Evolutionary conservation across 768 basidiomycete species (phyloP), one percentile per base, ranked within the genome.

Genomic region (Suillus subaureus): DNA sequence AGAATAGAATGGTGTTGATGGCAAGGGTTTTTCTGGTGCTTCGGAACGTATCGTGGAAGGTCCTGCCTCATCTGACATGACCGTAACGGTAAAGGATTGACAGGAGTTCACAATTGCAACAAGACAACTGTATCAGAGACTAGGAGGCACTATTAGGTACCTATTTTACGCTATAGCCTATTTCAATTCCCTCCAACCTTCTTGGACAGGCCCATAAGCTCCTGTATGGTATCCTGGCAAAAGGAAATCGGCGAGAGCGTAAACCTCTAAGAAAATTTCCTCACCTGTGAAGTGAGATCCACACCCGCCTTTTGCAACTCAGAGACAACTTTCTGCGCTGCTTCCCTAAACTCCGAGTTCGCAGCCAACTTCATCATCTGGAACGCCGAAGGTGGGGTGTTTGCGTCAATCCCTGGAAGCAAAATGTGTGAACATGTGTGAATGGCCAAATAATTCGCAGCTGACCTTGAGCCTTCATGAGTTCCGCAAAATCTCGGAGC

Each of bases 1-100:
- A 6, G 93, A 90, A 73, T 91, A 91, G 74, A 89, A 91, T 37
- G 86, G 81, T 6, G 82, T 80, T 40, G 84, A 79, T 26, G 89
- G 86, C 2, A 94, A 79, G 2, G 83, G 78, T 23, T 61, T 76
- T 45, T 80, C 77, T 18, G 76, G 78, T 0, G 83, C 84, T 43
- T 72, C 68, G n/a, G 66, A 58, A 12, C 70, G 65, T 4, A 67
- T 42, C 3, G 66, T 51, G 35, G 68, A 58, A 6, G 64, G 37
- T 63, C 35, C 52, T 68, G 68, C 40, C n/a, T 60, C 52, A n/a
- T 65, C 42, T 26, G 62, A 68, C 61, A 45, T 57, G 49, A 28
- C 43, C 9, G 43, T 45, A 21, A 43, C 9, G 13, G 37, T 18
- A 58, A 26, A n/a, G 31, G 33, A 49, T 39, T 16, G 21, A 23